A percentile compares a stretch with the other conserved stretches of the same genome.
Conservation (phyloP, 208 protist genomes). For the Novymonas esmeraldas region DNA sequence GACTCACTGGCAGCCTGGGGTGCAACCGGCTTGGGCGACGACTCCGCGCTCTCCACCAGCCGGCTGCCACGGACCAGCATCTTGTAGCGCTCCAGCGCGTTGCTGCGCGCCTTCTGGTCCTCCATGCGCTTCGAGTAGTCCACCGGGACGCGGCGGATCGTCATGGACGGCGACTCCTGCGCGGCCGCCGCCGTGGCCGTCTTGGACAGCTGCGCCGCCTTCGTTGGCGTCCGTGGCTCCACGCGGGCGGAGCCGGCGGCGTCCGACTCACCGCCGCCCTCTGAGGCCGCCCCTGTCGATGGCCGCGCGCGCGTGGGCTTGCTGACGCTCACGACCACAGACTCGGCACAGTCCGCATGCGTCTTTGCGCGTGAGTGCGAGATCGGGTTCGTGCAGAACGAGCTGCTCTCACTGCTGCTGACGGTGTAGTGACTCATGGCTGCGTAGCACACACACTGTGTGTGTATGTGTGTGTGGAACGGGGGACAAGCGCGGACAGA, state of each 20-base stretch:
- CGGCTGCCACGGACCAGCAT: slow-evolving; percentile 43
- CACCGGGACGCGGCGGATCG: slow-evolving; percentile 35
- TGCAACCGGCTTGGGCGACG: slow-evolving; percentile 15
- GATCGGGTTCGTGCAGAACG: slow-evolving; percentile 25
- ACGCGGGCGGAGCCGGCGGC: background rate
- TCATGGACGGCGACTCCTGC: slow-evolving; percentile 46
- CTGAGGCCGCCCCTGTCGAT: background rate
- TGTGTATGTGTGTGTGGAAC: background rate
- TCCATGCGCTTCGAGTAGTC: slow-evolving; percentile 65
- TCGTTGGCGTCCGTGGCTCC: slow-evolving; percentile 8
- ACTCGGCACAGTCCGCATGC: background rate
- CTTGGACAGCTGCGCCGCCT: slow-evolving; percentile 1
- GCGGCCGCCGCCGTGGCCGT: slow-evolving; percentile 3
- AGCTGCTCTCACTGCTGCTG: slow-evolving; percentile 41
- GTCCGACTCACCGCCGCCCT: background rate
- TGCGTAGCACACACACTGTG: background rate
- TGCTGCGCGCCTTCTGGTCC: slow-evolving; percentile 44
- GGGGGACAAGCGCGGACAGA: background rate
- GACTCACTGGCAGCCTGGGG: background rate
- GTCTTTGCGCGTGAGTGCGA: background rate
- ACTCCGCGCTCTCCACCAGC: slow-evolving; percentile 10
- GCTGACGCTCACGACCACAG: background rate
- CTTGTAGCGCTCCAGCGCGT: slow-evolving; percentile 64
- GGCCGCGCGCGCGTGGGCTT: background rate
- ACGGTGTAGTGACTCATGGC: slow-evolving; percentile 31